Percentiles rank a stretch among this genome's conserved stretches.
Conservation (phyloP, 2,329 filamentous ascomycete species). For the Xylariales sp. region DNA sequence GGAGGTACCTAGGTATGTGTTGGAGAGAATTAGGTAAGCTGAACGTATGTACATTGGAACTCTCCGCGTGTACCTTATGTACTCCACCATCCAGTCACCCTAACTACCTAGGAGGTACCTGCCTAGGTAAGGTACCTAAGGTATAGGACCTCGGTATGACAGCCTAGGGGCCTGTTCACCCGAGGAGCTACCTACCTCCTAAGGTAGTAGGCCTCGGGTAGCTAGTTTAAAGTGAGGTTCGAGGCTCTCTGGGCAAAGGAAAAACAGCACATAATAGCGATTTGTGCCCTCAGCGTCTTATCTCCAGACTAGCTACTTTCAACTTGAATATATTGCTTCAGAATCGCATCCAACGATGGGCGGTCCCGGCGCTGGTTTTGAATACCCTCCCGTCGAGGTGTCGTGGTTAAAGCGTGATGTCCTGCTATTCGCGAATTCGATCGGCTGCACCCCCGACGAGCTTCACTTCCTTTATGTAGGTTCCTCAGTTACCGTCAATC, state of each 20-base stretch:
- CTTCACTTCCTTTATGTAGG: conserved; percentile 89
- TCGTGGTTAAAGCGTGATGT: conserved; percentile 90
- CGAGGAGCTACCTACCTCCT: conserved; percentile 10
- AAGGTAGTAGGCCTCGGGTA: no score
- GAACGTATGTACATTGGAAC: no score
- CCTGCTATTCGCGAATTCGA: conserved; percentile 89
- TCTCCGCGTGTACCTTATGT: no score
- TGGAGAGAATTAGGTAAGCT: no score
- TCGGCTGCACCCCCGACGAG: conserved; percentile 86
- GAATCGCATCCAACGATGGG: conserved; percentile 50
- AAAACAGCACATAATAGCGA: neutral
- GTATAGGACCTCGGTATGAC: conserved; percentile 31
- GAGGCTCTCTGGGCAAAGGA: neutral
- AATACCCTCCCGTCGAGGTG: conserved; percentile 80
- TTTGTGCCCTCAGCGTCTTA: neutral
- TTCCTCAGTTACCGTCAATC: conserved; percentile 23
- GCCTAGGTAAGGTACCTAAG: no score
- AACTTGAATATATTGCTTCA: no score
- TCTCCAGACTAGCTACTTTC: neutral
- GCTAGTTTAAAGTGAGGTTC: neutral
- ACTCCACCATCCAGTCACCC: no score
- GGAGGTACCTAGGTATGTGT: no score
- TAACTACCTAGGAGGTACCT: no score
- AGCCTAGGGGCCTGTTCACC: conserved; percentile 17
- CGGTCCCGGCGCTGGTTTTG: conserved; percentile 75